Evolutionary conservation across 164 flowering plant species (phyloP).

Genomic region (Sextonia rubra): DNA sequence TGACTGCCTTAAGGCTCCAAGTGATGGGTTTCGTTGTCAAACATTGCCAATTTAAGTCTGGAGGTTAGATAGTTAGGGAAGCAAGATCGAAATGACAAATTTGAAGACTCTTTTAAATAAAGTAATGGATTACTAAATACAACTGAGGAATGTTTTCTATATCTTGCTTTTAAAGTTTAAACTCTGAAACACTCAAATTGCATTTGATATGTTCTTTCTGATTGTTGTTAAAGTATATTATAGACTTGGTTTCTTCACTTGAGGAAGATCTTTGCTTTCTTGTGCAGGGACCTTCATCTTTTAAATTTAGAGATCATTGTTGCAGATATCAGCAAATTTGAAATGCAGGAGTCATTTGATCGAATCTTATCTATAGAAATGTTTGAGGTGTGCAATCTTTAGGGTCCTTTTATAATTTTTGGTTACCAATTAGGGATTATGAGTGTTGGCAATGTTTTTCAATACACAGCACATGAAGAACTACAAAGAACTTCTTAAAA

Average conservation of each 20-base stretch:
- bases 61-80: no score
- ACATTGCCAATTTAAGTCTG: no score
- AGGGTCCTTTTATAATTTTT: background rate
- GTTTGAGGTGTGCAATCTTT: slow-evolving; percentile 66
- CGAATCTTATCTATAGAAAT: slow-evolving; percentile 84
- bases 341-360: slow-evolving; percentile 80
- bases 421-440: no score
- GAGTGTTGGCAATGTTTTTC: no score
- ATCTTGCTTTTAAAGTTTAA: no score
- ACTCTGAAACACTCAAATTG: no score
- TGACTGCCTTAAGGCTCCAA: no score
- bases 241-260: background rate
- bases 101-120: no score
- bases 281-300: slow-evolving; percentile 51
- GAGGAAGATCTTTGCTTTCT: background rate
- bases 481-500: slow-evolving; percentile 78
- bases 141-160: no score
- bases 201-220: background rate
- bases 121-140: no score
- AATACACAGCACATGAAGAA: slow-evolving; percentile 86
- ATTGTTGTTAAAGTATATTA: background rate
- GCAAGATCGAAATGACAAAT: no score
- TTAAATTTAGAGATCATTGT: slow-evolving; percentile 75
- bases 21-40: no score
- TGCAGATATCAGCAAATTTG: slow-evolving; percentile 81